Base-by-base conservation (phyloP, 495 filamentous ascomycete genomes). In the Hypoxylon lenormandii region DNA sequence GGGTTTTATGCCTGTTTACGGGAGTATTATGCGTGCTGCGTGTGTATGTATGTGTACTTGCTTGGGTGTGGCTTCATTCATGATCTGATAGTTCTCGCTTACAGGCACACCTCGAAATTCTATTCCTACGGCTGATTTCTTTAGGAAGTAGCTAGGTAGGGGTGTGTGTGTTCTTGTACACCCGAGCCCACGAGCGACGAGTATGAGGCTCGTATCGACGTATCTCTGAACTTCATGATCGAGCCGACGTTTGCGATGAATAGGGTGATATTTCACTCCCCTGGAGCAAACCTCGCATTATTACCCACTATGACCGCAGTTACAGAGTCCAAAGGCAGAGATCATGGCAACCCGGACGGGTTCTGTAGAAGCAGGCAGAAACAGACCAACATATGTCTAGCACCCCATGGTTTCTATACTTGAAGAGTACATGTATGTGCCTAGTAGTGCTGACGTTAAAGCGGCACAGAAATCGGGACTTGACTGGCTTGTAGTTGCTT, bases 1-100 rank as follows among this genome's bases (percentile, higher is more conserved):
- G n/a, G 62, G 58, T 62, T 71, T 66, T 66, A 71, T 54, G 48
- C 54, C 68, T 66, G 68, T 59, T 71, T 66, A 66, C 22, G 58
- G 62, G 51, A 58, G 23, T 12, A 71, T 71, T 70, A 70, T 70
- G 61, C 67, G 52, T 5, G 23, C 42, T 42, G 37, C 33, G 26
- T 54, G 11, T 40, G 33, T 45, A 50, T 42, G 37, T 40, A 19
- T 54, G 11, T 40, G 33, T 45, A 50, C 42, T 37, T 40, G 26
- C 48, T 11, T 30, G 33, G 53, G 62, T 54, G 62, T 28, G 28
- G 46, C 42, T 61, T 23, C 47, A 26, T 63, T 59, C 67, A 71
- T 71, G 68, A 66, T 66, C 66, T 65, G 66, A 71, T 47, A n/a
- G 6, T 19, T n/a, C 33, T 58, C 23, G 33, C 38, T 54, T 71